phyloP scores from a whole-genome alignment of 768 basidiomycete species.

The Hericium rajendrae region DNA sequence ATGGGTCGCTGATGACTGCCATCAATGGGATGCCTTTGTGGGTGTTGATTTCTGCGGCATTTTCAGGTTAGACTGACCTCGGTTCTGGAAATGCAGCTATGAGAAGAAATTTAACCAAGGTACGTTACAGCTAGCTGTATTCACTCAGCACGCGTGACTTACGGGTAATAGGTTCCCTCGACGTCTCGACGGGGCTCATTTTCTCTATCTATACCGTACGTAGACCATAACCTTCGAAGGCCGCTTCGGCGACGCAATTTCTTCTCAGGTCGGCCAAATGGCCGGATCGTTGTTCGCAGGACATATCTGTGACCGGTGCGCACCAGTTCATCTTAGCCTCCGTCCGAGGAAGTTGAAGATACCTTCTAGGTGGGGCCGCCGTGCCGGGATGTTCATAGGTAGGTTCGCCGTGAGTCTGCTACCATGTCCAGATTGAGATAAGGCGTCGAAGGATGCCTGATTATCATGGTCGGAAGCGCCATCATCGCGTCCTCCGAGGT shows the following conservation, averaged over 20 bases:
- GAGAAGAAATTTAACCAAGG: not conserved
- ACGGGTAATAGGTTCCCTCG: not conserved
- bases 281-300: not conserved
- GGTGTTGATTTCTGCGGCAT: not conserved
- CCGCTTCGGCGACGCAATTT: not conserved
- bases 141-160: not conserved
- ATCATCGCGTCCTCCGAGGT: not conserved
- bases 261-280: not conserved
- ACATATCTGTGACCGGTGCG: not conserved
- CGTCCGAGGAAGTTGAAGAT: not conserved
- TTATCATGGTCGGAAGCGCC: not conserved
- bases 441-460: not conserved
- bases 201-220: constrained; percentile 1
- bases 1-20: constrained; percentile 1
- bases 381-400: constrained; percentile 3
- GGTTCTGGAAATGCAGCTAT: not conserved
- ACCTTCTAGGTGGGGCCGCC: not conserved
- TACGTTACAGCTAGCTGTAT: not conserved
- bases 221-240: not conserved
- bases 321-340: not conserved
- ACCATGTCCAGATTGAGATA: too few species aligned
- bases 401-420: not conserved
- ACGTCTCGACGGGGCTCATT: not conserved
- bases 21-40: constrained; percentile 4
- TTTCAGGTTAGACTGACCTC: not conserved